Evolutionary conservation across 257 asterid genomes (phyloP), one percentile per base, ranked within the genome.

Genomic region (Scutellaria galericulata): DNA sequence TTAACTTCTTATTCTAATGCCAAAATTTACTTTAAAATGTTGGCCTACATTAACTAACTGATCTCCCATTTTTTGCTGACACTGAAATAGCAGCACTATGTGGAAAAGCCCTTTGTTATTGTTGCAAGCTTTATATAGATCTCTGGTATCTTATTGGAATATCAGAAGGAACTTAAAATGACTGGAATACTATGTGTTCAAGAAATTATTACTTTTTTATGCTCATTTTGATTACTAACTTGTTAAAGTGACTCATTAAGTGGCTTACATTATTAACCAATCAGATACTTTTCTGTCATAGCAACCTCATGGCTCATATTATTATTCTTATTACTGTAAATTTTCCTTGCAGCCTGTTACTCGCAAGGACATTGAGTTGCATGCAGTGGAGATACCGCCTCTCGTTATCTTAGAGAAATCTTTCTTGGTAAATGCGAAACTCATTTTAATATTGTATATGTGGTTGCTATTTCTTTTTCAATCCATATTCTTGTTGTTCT

Each of bases 311-410:
- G 15, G 60, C 62, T 64, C 41, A 9, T 18, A 15, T 24, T 68
- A 10, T 24, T 53, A 18, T 24, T 44, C 61, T 73, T 40, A 63
- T 76, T 77, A 20, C 64, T 39, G 47, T 52, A 42, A 67, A 53
- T 63, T 69, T 67, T 60, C 39, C 58, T 45, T 77, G 81, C 91
- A 94, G 99, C 93, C 98, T 62, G 86, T 94, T 57, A 76, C 82
- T 56, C 89, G 78, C 77, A 87, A 87, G 86, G 98, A 91, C 70
- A 82, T 94, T 62, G 99, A 90, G 78, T 77, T 94, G 84, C 88
- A 79, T 54, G 86, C 89, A 35, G 77, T 77, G 83, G 99, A 89
- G 80, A 81, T 92, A 50, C 98, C 99, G 9, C 84, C 95, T 11
- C 73, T 78, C 77, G 89, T 91, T 66, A 82, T 90, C 66, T 55